These are phyloP conservation scores for Dendrocalamus latiflorus DNA, from an alignment of 202 grass and related monocot species.

Conservation along the genomic window DNA sequence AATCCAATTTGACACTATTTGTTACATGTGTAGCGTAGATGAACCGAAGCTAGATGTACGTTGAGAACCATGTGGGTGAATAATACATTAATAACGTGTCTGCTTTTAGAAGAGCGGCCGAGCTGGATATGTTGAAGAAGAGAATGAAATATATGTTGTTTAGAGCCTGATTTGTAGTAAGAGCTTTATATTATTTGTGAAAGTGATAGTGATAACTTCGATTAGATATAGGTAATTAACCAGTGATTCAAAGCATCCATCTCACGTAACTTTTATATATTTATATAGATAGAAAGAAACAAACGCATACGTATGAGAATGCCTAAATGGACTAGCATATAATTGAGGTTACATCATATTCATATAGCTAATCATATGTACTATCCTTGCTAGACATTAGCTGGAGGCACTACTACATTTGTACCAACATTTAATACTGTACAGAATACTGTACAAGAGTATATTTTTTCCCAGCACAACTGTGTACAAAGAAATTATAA, in stretches of 20 bases:
- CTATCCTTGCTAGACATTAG: background rate
- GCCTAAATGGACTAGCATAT: constrained; percentile 9
- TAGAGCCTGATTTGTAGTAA: background rate
- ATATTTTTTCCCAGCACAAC: background rate
- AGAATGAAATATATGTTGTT: too few species aligned
- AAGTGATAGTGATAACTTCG: background rate
- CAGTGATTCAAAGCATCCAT: background rate
- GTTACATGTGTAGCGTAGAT: too few species aligned
- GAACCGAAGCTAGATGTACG: too few species aligned
- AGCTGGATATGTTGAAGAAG: too few species aligned
- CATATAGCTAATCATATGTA: background rate
- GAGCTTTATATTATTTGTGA: background rate
- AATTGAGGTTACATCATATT: constrained; percentile 15
- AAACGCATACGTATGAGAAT: background rate
- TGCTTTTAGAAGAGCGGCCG: too few species aligned
- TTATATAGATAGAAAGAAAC: background rate
- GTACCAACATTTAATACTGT: background rate
- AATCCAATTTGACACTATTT: too few species aligned
- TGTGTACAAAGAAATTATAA: background rate
- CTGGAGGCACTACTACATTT: background rate
- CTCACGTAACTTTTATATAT: background rate
- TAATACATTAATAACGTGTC: too few species aligned
- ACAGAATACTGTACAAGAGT: background rate
- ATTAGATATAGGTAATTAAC: background rate
- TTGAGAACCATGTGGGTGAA: too few species aligned